Base-by-base conservation (phyloP, 345 rosid genomes). In the Gossypium ekmanianum region DNA sequence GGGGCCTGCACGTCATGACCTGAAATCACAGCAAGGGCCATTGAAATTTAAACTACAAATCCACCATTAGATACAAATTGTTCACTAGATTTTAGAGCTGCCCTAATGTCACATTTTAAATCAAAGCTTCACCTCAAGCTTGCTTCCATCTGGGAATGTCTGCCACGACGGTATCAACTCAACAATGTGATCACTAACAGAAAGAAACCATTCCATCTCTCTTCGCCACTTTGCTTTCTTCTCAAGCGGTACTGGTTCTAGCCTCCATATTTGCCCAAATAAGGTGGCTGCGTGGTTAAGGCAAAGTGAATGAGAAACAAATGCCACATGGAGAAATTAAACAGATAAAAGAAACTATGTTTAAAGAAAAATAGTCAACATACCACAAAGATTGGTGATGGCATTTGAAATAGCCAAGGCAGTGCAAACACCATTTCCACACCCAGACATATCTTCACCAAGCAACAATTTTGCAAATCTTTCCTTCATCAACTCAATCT, bases 391-490 rank as follows among this genome's bases (percentile, higher is more conserved):
- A 88, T 96, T 96, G 70, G 99, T 93, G 61, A 93, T 93, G 78
- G 98, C 98, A 74, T 96, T 93, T 2, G 98, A 96, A 74, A 96
- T 86, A 4, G 98, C 97, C 84, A 96, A 82, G 68, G 99, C 94
- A 55, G 99, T 87, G 77, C 87, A 88, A 63, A 92, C 99, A 50
- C 99, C 98, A 85, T 92, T 96, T 29, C 99, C 99, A 79, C 88
- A 83, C 68, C 99, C 99, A n/a, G 99, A 93, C 98, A 96, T 93
- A 77, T 96, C 99, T 79, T 96, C 99, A 17, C 98, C 99, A 68
- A 96, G 99, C 69, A 96, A 79, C 85, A 96, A 78, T 78, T 96
- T 96, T 27, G 98, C 83, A 83, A 93, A 93, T 79, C 97, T 92
- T 81, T 96, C 99, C 83, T 92, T 93, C 98, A 96, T 93, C 98